Evolutionary conservation across 169 alveolate species (phyloP).

Genomic region (Babesia ovata): DNA sequence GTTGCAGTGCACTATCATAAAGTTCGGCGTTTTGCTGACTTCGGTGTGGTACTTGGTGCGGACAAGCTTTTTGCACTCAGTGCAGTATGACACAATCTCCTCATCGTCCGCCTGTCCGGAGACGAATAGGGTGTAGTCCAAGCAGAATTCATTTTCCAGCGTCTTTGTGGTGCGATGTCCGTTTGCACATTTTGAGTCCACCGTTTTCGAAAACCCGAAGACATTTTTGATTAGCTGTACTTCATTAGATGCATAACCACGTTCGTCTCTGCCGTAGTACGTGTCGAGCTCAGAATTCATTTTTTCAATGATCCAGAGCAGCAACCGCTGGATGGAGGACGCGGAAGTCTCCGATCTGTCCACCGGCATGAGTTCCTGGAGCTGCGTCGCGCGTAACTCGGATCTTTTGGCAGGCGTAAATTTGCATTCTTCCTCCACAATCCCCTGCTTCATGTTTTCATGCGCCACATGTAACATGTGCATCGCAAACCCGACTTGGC

Average conservation of each 20-base stretch:
- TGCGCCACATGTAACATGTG: slow-evolving; percentile 46
- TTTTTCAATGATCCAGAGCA: slow-evolving; percentile 64
- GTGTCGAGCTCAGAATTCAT: slow-evolving; percentile 53
- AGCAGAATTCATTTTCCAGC: slow-evolving; percentile 34
- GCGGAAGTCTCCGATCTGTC: slow-evolving; percentile 44
- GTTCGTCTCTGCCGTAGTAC: slow-evolving; percentile 24
- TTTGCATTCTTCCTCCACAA: slow-evolving; percentile 13
- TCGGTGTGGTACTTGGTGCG: slow-evolving; percentile 4
- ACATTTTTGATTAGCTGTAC: slow-evolving; percentile 38
- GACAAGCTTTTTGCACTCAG: slow-evolving; percentile 34
- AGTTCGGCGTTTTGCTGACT: slow-evolving; percentile 29
- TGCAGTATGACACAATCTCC: slow-evolving; percentile 32
- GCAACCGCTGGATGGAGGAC: slow-evolving; percentile 32
- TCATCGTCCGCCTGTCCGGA: slow-evolving; percentile 18
- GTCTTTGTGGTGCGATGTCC: slow-evolving; percentile 32
- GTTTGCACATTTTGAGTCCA: slow-evolving; percentile 24
- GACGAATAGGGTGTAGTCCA: slow-evolving; percentile 21
- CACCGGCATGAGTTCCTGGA: slow-evolving; percentile 62
- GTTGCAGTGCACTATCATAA: slow-evolving; percentile 46
- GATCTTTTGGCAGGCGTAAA: not conserved
- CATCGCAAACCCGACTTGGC: slow-evolving; percentile 65
- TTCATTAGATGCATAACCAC: not conserved
- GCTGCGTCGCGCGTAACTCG: slow-evolving; percentile 45
- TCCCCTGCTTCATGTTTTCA: slow-evolving; percentile 44
- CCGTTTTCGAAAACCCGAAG: slow-evolving; percentile 51